Conservation (phyloP, 2,329 filamentous ascomycete species). For the Trichoderma atrobrunneum region DNA sequence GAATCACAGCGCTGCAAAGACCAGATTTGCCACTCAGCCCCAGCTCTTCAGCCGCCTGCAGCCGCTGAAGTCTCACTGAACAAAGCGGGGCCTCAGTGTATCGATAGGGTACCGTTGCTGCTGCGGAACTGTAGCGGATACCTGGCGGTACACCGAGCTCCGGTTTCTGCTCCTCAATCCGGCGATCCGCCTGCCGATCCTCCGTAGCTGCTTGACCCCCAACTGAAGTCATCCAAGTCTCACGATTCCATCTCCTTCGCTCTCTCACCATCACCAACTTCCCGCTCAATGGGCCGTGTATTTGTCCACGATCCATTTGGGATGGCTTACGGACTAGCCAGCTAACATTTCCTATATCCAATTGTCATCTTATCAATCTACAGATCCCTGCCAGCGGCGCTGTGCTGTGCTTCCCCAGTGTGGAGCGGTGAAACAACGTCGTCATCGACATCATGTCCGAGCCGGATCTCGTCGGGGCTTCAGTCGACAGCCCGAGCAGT, state of each 20-base stretch:
- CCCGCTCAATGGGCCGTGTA: not conserved
- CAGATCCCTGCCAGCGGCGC: not conserved
- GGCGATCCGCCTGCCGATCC: not conserved
- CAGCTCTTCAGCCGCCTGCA: slow-evolving; percentile 7
- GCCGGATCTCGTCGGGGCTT: slow-evolving; percentile 31
- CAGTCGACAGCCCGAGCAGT: slow-evolving; percentile 29
- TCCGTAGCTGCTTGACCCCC: not conserved
- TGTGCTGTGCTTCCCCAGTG: slow-evolving; percentile 3
- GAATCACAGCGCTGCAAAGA: not conserved
- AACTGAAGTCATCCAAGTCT: not conserved
- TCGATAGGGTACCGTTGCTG: not conserved
- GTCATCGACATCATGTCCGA: slow-evolving; percentile 12
- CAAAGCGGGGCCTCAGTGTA: not conserved
- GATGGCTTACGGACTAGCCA: slow-evolving; percentile 2
- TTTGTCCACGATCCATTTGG: slow-evolving; percentile 2
- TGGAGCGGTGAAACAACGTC: slow-evolving; percentile 15
- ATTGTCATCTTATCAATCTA: not conserved
- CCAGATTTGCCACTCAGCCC: not conserved
- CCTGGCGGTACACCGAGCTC: not conserved
- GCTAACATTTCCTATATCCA: not conserved
- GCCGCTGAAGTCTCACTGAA: not conserved
- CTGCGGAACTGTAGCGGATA: not conserved
- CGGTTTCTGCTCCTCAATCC: not conserved
- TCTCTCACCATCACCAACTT: not conserved
- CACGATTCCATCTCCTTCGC: not conserved